Evolutionary conservation across 75 land plant species (phyloP).

Genomic region (Cunninghamia lanceolata): DNA sequence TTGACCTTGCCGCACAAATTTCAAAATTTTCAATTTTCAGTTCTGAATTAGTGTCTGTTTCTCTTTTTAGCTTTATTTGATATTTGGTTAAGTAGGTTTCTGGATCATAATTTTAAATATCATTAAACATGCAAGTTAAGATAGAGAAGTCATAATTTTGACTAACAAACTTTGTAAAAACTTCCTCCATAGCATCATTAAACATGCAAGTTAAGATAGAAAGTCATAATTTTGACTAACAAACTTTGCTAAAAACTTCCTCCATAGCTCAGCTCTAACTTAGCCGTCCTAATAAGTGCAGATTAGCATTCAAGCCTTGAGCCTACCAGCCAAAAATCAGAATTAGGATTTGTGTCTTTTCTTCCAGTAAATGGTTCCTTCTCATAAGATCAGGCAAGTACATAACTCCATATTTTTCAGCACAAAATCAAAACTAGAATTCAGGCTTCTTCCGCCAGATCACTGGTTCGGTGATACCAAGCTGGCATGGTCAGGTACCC

Average conservation of each 20-base stretch:
- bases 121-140: too few species aligned
- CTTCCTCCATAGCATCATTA: background rate
- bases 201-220: too few species aligned
- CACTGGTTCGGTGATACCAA: background rate
- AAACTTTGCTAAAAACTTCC: background rate
- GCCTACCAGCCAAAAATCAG: background rate
- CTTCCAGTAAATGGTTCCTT: background rate
- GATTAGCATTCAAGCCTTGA: background rate
- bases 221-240: too few species aligned
- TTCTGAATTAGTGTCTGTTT: too few species aligned
- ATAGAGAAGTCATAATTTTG: too few species aligned
- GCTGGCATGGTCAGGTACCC: background rate
- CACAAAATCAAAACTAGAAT: background rate
- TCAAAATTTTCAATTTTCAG: too few species aligned
- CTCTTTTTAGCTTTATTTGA: too few species aligned
- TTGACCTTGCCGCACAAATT: too few species aligned
- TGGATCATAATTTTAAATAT: too few species aligned
- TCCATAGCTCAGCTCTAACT: background rate
- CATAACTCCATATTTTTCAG: background rate
- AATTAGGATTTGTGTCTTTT: background rate
- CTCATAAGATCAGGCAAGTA: background rate
- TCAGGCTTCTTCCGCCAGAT: background rate
- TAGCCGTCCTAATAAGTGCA: background rate
- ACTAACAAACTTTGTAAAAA: too few species aligned
- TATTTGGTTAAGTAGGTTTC: too few species aligned